phyloP scores from a whole-genome alignment of 1,139 yeast species.

The Suhomyces bribrorum region DNA sequence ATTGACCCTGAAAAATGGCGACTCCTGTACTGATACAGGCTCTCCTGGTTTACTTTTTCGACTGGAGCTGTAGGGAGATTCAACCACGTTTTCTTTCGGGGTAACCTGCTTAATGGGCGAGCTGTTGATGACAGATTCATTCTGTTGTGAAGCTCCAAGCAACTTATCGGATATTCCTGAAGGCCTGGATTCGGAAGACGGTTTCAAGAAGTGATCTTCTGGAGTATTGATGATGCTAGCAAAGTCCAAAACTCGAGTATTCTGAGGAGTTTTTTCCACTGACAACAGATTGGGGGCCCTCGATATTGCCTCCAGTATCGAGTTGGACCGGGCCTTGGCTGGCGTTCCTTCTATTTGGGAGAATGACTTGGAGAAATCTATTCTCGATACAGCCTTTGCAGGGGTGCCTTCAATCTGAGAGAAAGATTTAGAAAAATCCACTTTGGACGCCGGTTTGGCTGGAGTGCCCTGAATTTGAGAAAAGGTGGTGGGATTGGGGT shows the following conservation, averaged over 20 bases:
- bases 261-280: constrained; percentile 10
- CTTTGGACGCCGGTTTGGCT: background rate
- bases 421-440: background rate
- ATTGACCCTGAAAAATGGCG: constrained; percentile 33
- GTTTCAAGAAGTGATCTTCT: constrained; percentile 8
- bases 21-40: constrained; percentile 30
- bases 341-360: constrained; percentile 5
- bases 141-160: constrained; percentile 2
- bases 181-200: constrained; percentile 1
- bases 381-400: background rate
- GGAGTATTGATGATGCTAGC: constrained; percentile 12
- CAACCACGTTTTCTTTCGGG: constrained; percentile 11
- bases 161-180: constrained; percentile 5
- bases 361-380: background rate
- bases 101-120: constrained; percentile 6
- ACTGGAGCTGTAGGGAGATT: constrained; percentile 22
- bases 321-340: background rate
- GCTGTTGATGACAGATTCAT: background rate
- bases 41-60: constrained; percentile 35
- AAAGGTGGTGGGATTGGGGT: background rate
- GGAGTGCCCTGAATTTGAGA: background rate
- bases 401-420: constrained; percentile 17
- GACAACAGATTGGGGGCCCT: too few species aligned
- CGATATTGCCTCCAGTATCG: too few species aligned
- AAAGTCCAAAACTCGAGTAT: constrained; percentile 5